phyloP scores from a whole-genome alignment of 768 basidiomycete species.

The Leccinum subtestaceum region DNA sequence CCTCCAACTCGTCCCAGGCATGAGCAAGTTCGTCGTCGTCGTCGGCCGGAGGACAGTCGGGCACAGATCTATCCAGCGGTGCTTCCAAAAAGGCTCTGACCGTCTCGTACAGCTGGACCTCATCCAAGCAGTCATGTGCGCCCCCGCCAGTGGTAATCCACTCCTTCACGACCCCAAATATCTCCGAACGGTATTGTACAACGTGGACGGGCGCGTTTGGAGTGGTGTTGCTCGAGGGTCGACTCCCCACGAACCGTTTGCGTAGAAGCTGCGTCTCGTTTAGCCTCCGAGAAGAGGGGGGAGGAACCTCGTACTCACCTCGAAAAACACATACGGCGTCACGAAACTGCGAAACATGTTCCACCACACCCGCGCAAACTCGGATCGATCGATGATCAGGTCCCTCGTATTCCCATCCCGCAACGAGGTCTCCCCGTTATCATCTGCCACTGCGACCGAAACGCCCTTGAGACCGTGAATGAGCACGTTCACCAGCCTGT shows the following conservation, averaged over 20 bases:
- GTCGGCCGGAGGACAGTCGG: slow-evolving; percentile 32
- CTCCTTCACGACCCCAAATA: slow-evolving; percentile 62
- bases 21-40: slow-evolving; percentile 45
- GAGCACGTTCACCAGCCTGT: slow-evolving; percentile 68
- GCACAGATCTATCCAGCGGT: slow-evolving; percentile 50
- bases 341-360: slow-evolving; percentile 79
- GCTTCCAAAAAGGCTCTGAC: slow-evolving; percentile 59
- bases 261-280: slow-evolving; percentile 55
- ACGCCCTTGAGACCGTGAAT: slow-evolving; percentile 76
- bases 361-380: slow-evolving; percentile 83
- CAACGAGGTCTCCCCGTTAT: slow-evolving; percentile 82
- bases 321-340: slow-evolving; percentile 78
- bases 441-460: slow-evolving; percentile 78
- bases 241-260: slow-evolving; percentile 62
- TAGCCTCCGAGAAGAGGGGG: not conserved
- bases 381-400: slow-evolving; percentile 65
- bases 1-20: slow-evolving; percentile 45
- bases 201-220: slow-evolving; percentile 44
- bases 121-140: slow-evolving; percentile 76
- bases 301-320: slow-evolving; percentile 47
- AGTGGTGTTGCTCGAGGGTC: slow-evolving; percentile 43
- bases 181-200: slow-evolving; percentile 54
- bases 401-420: slow-evolving; percentile 72
- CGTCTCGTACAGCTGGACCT: slow-evolving; percentile 57
- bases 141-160: slow-evolving; percentile 77